phyloP scores from a whole-genome alignment of 1,284 basidiomycete species.

The Cryptococcus sp. region DNA sequence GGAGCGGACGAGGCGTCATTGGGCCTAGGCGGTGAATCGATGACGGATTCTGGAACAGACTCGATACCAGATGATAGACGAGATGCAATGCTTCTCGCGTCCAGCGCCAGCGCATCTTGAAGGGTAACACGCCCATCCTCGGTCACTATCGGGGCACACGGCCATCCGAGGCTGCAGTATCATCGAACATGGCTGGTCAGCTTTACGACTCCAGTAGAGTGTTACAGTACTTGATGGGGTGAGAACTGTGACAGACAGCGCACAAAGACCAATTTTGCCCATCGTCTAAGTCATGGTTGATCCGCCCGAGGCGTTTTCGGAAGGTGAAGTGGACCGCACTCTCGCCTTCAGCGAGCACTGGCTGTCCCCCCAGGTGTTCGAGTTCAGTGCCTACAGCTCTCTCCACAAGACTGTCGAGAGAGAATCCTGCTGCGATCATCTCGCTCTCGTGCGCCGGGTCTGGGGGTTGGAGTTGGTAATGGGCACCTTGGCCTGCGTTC shows the following conservation, averaged over 20 bases:
- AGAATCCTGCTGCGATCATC: neutral
- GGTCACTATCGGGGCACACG: too few species aligned
- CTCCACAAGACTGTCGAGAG: constrained; percentile 7
- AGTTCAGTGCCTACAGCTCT: constrained; percentile 5
- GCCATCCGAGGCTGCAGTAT: neutral
- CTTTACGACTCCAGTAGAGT: neutral
- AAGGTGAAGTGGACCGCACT: constrained; percentile 8
- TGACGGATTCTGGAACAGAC: constrained; percentile 3
- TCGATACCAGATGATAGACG: constrained; percentile 11
- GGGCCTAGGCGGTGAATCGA: too few species aligned
- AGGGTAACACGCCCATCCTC: neutral
- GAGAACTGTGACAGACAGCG: neutral
- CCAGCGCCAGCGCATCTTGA: neutral
- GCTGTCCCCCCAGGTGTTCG: neutral
- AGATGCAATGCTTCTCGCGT: neutral
- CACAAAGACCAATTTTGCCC: constrained; percentile 1
- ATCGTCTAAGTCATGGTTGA: neutral
- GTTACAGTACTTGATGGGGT: too few species aligned
- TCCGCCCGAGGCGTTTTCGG: constrained; percentile 3
- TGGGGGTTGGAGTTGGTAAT: too few species aligned
- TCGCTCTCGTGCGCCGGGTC: too few species aligned
- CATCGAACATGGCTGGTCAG: neutral
- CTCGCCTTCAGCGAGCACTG: constrained; percentile 9
- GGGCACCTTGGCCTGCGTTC: too few species aligned
- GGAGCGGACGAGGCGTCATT: too few species aligned